Conservation (phyloP, 441 rosid species). For the Pelargonium cotyledonis region DNA sequence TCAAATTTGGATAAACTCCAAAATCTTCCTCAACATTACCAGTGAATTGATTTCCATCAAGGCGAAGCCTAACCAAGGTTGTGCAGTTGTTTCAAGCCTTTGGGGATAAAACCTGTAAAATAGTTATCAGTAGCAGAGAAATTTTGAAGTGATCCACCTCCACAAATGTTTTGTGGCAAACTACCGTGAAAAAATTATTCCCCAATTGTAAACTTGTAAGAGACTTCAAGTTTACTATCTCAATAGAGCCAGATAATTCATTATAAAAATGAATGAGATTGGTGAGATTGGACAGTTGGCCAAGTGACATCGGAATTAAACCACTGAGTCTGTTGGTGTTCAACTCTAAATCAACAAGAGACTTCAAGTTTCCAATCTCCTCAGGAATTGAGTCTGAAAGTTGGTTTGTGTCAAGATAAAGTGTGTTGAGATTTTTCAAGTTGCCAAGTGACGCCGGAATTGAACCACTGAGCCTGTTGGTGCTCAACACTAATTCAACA, state of each 20-base stretch:
- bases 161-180: constrained; percentile 26
- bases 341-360: background rate
- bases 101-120: constrained; percentile 28
- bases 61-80: constrained; percentile 19
- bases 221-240: background rate
- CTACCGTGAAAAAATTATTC: constrained; percentile 21
- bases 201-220: background rate
- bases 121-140: constrained; percentile 15
- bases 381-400: background rate
- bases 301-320: too few relatives aligned
- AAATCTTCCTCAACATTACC: constrained; percentile 28
- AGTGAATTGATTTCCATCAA: constrained; percentile 18
- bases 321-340: too few relatives aligned
- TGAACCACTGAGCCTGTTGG: too few relatives aligned
- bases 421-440: background rate
- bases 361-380: background rate
- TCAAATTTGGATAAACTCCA: constrained; percentile 25
- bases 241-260: background rate
- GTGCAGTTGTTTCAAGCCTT: constrained; percentile 29
- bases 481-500: background rate
- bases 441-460: too few relatives aligned
- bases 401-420: background rate
- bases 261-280: background rate
- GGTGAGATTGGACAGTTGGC: too few relatives aligned
- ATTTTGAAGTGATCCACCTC: background rate